Conservation (phyloP, 306 rosid species). For the Quercus ilex region DNA sequence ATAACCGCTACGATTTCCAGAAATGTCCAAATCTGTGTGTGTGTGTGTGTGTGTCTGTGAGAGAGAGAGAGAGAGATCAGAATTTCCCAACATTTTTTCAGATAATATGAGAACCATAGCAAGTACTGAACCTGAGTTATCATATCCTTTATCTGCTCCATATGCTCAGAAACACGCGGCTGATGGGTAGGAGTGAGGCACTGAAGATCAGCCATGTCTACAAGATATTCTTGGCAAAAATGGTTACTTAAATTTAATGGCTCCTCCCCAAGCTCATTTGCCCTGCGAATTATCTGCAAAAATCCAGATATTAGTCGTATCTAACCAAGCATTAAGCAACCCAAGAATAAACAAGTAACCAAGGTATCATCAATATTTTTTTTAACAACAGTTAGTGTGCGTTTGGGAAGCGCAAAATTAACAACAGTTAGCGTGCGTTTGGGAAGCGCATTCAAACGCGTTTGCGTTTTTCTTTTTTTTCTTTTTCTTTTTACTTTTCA, state of each 20-base stretch:
- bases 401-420: no score
- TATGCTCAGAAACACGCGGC: constrained; percentile 88
- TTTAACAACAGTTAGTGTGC: background rate
- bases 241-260: constrained; percentile 68
- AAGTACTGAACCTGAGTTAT: constrained; percentile 55
- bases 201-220: constrained; percentile 77
- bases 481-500: no score
- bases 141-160: constrained; percentile 80
- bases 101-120: background rate
- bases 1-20: background rate
- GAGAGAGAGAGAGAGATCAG: background rate
- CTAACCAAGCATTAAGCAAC: constrained; percentile 15
- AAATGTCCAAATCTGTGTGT: background rate
- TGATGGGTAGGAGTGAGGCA: constrained; percentile 78
- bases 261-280: constrained; percentile 80
- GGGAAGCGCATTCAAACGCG: no score
- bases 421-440: no score
- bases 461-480: no score
- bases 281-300: constrained; percentile 80
- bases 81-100: background rate
- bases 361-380: background rate
- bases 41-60: background rate
- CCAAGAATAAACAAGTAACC: constrained; percentile 4
- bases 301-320: constrained; percentile 29
- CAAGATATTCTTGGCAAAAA: constrained; percentile 76